Percentiles rank a stretch among this genome's conserved stretches.
Conservation (phyloP, 345 rosid genomes). For the Punica granatum region DNA sequence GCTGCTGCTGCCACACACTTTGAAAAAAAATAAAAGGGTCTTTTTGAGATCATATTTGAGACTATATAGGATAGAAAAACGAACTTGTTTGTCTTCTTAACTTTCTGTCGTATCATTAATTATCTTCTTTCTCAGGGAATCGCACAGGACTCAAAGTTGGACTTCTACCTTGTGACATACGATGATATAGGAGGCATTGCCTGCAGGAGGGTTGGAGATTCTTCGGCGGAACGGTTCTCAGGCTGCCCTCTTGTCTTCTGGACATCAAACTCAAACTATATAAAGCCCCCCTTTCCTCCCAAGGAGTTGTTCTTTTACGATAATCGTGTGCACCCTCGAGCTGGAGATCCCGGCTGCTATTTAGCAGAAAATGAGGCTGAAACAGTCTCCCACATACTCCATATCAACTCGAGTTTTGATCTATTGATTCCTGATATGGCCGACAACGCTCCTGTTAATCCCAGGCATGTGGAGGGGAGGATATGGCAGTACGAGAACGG, state of each 20-base stretch:
- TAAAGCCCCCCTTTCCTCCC: slow-evolving; percentile 39
- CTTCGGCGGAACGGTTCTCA: slow-evolving; percentile 34
- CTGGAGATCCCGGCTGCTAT: slow-evolving; percentile 13
- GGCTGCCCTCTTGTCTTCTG: slow-evolving; percentile 58
- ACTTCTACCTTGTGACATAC: slow-evolving; percentile 63
- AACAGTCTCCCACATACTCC: slow-evolving; percentile 41
- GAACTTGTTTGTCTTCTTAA: background rate
- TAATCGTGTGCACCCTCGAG: slow-evolving; percentile 33
- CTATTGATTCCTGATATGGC: slow-evolving; percentile 33
- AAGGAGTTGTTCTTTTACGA: slow-evolving; percentile 51
- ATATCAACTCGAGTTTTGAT: slow-evolving; percentile 58
- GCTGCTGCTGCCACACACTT: background rate
- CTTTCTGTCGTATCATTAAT: background rate
- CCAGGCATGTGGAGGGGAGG: slow-evolving; percentile 56
- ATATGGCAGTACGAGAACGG: slow-evolving; percentile 75
- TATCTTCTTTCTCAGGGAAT: slow-evolving; percentile 48
- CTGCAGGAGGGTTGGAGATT: slow-evolving; percentile 63
- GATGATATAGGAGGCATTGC: slow-evolving; percentile 68
- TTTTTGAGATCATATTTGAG: background rate
- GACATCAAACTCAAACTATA: slow-evolving; percentile 42
- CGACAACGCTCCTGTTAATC: slow-evolving; percentile 21
- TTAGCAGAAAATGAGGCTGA: slow-evolving; percentile 16
- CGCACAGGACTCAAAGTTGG: slow-evolving; percentile 51
- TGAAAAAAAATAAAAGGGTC: background rate
- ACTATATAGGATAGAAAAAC: background rate